These are phyloP conservation scores for Berkeleyomyces rouxiae DNA, from an alignment of 2,329 filamentous ascomycete genomes.

Conservation along the genomic window DNA sequence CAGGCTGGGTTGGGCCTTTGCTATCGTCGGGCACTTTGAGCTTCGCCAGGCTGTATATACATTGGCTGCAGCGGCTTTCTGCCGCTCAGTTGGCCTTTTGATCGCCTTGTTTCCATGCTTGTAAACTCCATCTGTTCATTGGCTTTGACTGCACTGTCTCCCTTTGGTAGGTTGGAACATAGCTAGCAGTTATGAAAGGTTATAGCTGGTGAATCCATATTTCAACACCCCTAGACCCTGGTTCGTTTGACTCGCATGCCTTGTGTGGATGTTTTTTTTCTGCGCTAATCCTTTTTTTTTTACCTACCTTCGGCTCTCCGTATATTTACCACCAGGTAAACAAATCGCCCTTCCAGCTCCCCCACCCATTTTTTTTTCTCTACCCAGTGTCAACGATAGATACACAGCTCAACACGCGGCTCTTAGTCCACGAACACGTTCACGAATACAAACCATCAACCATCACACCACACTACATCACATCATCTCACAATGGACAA, in stretches of 20 bases:
- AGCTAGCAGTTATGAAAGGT: too few species aligned
- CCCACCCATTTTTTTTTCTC: background rate
- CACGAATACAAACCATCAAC: background rate
- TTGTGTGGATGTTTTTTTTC: background rate
- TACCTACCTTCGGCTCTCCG: background rate
- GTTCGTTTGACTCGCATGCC: background rate
- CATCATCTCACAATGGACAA: constrained; percentile 32
- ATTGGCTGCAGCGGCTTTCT: too few species aligned
- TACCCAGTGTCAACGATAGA: background rate
- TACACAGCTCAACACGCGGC: background rate
- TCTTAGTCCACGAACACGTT: background rate
- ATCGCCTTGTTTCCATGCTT: too few species aligned
- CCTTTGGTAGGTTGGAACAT: too few species aligned
- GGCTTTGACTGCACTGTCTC: too few species aligned
- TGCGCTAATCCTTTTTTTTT: background rate
- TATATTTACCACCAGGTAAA: background rate
- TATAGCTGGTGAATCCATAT: too few species aligned
- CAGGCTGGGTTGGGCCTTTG: too few species aligned
- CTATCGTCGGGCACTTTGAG: too few species aligned
- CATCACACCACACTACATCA: constrained; percentile 15
- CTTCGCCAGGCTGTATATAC: too few species aligned
- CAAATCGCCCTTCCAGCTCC: constrained; percentile 1
- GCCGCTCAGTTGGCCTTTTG: too few species aligned
- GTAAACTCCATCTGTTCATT: too few species aligned
- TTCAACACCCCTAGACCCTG: too few species aligned